Percentiles rank a stretch among this genome's conserved stretches.
Evolutionary conservation across 352 stramenopile species (phyloP).

Genomic region (Phytophthora cactorum): DNA sequence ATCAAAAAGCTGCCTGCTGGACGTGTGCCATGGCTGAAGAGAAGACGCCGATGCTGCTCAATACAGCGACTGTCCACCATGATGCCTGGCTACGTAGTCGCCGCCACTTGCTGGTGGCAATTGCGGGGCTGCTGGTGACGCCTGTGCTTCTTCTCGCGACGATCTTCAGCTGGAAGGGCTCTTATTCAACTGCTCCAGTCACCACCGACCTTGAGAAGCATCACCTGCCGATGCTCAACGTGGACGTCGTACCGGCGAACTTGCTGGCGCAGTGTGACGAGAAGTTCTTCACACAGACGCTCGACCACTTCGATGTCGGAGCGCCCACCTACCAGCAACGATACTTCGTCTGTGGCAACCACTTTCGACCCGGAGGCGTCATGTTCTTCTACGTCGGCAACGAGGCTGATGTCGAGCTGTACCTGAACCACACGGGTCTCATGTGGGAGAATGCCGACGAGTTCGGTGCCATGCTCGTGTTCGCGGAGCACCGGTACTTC

Average conservation of each 20-base stretch:
- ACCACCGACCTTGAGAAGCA: neutral
- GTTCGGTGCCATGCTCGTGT: conserved; percentile 94
- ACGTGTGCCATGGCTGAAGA: conserved; percentile 23
- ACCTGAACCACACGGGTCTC: conserved; percentile 95
- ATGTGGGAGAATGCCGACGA: conserved; percentile 96
- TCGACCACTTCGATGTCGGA: conserved; percentile 76
- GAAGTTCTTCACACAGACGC: conserved; percentile 73
- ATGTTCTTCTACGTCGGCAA: conserved; percentile 97
- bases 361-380: conserved; percentile 61
- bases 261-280: conserved; percentile 70
- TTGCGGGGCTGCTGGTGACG: conserved; percentile 21
- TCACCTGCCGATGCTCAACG: conserved; percentile 28
- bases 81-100: conserved; percentile 6
- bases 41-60: conserved; percentile 30
- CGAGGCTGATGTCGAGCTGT: conserved; percentile 94
- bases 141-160: conserved; percentile 32
- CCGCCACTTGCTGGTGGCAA: conserved; percentile 22
- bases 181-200: neutral
- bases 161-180: conserved; percentile 9
- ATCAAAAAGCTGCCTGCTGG: conserved; percentile 1
- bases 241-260: conserved; percentile 48
- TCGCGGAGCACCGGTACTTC: conserved; percentile 98
- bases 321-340: conserved; percentile 80
- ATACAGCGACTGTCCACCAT: neutral
- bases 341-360: conserved; percentile 90